These are phyloP conservation scores for Microdochium bolleyi DNA, from an alignment of 2,329 filamentous ascomycete species.

Conservation along the genomic window DNA sequence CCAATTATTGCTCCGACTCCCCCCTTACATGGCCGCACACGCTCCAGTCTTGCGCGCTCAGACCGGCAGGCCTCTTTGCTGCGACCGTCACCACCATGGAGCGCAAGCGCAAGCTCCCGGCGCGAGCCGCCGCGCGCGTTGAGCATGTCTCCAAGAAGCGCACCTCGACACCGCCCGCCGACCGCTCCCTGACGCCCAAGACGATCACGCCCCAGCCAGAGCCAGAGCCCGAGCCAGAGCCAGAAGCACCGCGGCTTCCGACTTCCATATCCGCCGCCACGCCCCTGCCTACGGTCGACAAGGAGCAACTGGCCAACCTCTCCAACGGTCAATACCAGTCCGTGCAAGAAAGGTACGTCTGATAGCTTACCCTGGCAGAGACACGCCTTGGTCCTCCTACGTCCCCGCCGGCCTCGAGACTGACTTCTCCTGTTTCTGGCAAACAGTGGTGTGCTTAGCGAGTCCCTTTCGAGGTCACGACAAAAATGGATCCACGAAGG, in stretches of 20 bases:
- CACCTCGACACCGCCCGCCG: conserved; percentile 42
- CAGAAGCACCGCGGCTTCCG: conserved; percentile 40
- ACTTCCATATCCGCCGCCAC: conserved; percentile 56
- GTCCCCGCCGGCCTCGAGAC: conserved; percentile 2
- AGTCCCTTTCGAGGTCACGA: conserved; percentile 66
- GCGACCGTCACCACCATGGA: conserved; percentile 37
- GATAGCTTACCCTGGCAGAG: conserved; percentile 4
- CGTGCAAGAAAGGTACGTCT: conserved; percentile 57
- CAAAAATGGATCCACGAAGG: conserved; percentile 65
- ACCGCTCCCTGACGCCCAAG: conserved; percentile 38
- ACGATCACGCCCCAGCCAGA: conserved; percentile 19
- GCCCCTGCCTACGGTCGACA: conserved; percentile 62
- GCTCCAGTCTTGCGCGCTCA: neutral
- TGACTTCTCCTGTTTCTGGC: conserved; percentile 9
- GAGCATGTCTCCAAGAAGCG: conserved; percentile 55
- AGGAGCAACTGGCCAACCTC: conserved; percentile 57
- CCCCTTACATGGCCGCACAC: neutral
- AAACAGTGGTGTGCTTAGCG: conserved; percentile 61
- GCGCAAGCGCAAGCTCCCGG: conserved; percentile 57
- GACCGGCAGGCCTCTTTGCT: neutral
- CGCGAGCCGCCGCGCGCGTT: conserved; percentile 51
- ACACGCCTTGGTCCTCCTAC: conserved; percentile 6
- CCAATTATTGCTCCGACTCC: neutral
- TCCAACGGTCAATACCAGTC: conserved; percentile 62
- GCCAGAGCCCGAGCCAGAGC: conserved; percentile 25